Percentiles rank a stretch among this genome's conserved stretches.
phyloP scores from a whole-genome alignment of 73 alveolate genomes.

The Durusdinium trenchii region DNA sequence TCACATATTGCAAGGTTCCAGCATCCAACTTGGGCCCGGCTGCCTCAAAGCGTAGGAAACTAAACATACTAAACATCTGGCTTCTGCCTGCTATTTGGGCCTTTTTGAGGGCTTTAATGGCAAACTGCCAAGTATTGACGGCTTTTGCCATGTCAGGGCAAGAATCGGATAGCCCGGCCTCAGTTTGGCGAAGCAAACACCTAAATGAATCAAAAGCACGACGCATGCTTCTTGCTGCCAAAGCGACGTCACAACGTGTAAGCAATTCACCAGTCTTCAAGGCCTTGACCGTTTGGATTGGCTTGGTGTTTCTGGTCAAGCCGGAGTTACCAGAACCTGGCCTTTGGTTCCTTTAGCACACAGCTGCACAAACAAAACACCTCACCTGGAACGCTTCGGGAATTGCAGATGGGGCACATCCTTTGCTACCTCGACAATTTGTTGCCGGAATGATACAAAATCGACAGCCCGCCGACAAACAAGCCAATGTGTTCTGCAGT shows the following conservation, averaged over 20 bases:
- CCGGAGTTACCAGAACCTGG: too few species aligned
- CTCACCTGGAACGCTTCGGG: constrained; percentile 91
- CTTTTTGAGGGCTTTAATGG: constrained; percentile 78
- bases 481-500: background rate
- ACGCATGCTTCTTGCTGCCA: too few species aligned
- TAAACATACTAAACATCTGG: background rate
- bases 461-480: background rate
- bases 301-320: too few species aligned
- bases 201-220: too few species aligned
- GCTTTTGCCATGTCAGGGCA: constrained; percentile 94
- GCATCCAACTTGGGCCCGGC: constrained; percentile 67
- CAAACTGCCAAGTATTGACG: constrained; percentile 72
- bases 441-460: background rate
- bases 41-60: background rate
- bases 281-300: constrained; percentile 19
- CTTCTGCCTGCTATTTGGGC: background rate
- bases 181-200: too few species aligned
- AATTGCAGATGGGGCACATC: constrained; percentile 65
- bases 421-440: constrained; percentile 23
- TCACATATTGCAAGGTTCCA: constrained; percentile 66
- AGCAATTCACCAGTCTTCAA: constrained; percentile 49
- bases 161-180: constrained; percentile 69
- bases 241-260: constrained; percentile 63
- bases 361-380: too few species aligned
- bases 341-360: too few species aligned